Percentiles rank a stretch among this genome's conserved stretches.
These are phyloP conservation scores for Calocybe gangraenosa DNA, from an alignment of 768 basidiomycete genomes.

Conservation along the genomic window DNA sequence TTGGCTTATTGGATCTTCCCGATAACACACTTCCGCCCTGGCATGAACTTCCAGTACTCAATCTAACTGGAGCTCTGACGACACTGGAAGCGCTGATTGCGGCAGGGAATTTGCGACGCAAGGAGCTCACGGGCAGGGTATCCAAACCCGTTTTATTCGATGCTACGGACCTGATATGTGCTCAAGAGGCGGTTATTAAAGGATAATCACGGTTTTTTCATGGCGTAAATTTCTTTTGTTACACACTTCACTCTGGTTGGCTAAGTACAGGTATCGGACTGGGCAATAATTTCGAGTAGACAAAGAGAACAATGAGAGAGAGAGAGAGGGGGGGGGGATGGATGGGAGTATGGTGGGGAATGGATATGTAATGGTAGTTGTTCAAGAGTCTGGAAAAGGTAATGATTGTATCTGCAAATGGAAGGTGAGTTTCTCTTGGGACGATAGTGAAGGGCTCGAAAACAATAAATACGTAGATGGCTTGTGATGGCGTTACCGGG, in stretches of 20 bases:
- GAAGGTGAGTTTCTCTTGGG: too few relatives aligned
- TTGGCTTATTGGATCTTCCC: conserved; percentile 58
- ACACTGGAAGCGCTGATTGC: conserved; percentile 27
- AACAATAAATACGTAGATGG: too few relatives aligned
- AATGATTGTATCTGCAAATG: too few relatives aligned
- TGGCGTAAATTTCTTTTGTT: too few relatives aligned
- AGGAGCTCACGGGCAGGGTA: conserved; percentile 30
- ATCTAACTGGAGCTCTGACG: conserved; percentile 53
- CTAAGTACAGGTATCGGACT: too few relatives aligned
- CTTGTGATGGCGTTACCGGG: not conserved
- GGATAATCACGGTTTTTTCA: too few relatives aligned
- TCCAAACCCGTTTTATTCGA: conserved; percentile 14
- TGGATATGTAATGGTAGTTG: not conserved
- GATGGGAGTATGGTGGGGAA: not conserved
- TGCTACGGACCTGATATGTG: not conserved
- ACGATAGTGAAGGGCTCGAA: too few relatives aligned
- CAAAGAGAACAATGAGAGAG: not conserved
- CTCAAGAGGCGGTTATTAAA: too few relatives aligned
- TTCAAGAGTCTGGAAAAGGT: not conserved
- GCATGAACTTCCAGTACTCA: conserved; percentile 60
- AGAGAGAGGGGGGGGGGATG: not conserved
- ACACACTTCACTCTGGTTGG: too few relatives aligned
- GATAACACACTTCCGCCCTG: conserved; percentile 45
- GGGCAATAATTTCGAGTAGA: not conserved
- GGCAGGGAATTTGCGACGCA: conserved; percentile 30